phyloP scores from a whole-genome alignment of 495 filamentous ascomycete genomes.

The Clohesyomyces aquaticus region DNA sequence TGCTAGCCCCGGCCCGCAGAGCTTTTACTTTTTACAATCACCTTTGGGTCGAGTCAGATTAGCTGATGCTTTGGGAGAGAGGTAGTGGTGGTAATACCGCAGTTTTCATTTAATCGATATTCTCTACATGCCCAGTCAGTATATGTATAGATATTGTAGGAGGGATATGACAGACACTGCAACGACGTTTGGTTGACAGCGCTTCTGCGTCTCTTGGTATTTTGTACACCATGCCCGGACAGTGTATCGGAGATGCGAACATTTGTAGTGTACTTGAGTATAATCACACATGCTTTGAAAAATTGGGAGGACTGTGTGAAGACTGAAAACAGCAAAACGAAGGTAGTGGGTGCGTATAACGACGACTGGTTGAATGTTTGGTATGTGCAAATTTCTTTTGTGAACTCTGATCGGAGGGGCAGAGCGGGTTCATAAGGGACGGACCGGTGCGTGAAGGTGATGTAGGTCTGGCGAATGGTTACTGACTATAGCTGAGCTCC shows the following conservation, averaged over 20 bases:
- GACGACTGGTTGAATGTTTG: constrained; percentile 23
- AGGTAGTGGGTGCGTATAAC: neutral
- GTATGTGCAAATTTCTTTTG: constrained; percentile 12
- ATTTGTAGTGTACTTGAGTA: constrained; percentile 55
- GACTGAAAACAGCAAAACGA: neutral
- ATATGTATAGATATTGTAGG: neutral
- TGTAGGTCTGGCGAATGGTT: constrained; percentile 12
- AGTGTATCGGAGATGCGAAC: constrained; percentile 55
- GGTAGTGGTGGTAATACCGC: constrained; percentile 39
- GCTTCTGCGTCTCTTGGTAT: constrained; percentile 53
- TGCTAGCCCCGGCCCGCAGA: constrained; percentile 23
- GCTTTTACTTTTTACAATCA: constrained; percentile 33
- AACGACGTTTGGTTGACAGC: constrained; percentile 56
- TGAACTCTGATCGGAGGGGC: constrained; percentile 26
- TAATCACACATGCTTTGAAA: constrained; percentile 57
- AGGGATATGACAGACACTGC: constrained; percentile 45
- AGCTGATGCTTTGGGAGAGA: neutral
- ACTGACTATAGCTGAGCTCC: constrained; percentile 1
- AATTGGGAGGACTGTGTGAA: constrained; percentile 1
- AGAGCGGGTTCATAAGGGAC: constrained; percentile 7
- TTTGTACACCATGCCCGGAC: constrained; percentile 59
- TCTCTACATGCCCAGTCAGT: constrained; percentile 42
- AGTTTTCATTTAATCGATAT: constrained; percentile 50
- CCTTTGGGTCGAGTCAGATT: constrained; percentile 13
- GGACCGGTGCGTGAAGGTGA: too few relatives aligned